Conservation (phyloP, 768 basidiomycete genomes). For the Pilatotrama ljubarskyi region DNA sequence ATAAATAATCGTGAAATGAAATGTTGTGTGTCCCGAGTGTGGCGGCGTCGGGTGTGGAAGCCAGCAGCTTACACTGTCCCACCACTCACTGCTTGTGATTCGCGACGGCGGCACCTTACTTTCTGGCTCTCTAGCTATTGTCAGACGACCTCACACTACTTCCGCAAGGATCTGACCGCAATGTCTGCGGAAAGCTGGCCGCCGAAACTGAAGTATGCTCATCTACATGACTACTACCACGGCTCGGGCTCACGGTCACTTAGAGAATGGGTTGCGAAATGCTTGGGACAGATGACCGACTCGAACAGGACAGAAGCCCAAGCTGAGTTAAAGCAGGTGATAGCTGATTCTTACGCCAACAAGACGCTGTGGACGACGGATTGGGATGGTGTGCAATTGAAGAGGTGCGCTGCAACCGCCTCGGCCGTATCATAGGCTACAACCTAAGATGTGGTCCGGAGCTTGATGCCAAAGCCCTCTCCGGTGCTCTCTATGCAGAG, state of each 20-base stretch:
- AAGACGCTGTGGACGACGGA: constrained; percentile 91
- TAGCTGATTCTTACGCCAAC: constrained; percentile 86
- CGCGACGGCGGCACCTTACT: not conserved
- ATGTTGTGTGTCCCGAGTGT: not conserved
- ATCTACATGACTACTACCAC: no score
- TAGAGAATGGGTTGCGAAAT: constrained; percentile 95
- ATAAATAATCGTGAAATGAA: not conserved
- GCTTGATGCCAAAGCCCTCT: constrained; percentile 61
- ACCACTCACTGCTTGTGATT: not conserved
- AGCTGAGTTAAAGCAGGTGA: constrained; percentile 94
- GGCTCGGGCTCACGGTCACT: constrained; percentile 1
- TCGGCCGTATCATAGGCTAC: not conserved
- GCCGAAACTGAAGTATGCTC: constrained; percentile 68
- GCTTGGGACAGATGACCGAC: constrained; percentile 89
- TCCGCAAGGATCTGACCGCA: not conserved
- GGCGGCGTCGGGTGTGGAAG: not conserved
- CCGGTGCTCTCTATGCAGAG: constrained; percentile 41
- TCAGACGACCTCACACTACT: not conserved
- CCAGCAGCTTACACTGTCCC: not conserved
- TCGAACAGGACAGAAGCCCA: constrained; percentile 85
- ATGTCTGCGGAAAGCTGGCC: constrained; percentile 86
- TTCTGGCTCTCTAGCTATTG: not conserved
- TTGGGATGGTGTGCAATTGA: constrained; percentile 85
- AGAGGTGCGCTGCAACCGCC: constrained; percentile 56
- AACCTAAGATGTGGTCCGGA: constrained; percentile 29